Conservation (phyloP, 192 early-diverging fungal genomes). For the Coemansia sp. region DNA sequence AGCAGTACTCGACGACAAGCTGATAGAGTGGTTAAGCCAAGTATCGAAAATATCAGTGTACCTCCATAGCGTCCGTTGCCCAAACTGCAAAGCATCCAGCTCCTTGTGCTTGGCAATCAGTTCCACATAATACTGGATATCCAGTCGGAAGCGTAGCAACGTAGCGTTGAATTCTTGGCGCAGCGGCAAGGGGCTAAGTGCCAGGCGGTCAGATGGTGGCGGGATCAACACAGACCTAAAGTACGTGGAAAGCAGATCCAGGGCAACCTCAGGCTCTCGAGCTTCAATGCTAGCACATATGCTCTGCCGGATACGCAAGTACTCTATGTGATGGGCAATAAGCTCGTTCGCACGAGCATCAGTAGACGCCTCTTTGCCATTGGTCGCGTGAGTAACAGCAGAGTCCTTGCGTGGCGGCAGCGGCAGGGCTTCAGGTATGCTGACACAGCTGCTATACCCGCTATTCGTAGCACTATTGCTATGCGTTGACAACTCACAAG, state of each 20-base stretch:
- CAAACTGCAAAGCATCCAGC: slow-evolving; percentile 44
- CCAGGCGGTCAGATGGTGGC: slow-evolving; percentile 13
- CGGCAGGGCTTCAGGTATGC: neutral
- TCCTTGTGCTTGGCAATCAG: slow-evolving; percentile 39
- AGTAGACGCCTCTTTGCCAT: neutral
- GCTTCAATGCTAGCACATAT: slow-evolving; percentile 47
- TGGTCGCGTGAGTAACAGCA: neutral
- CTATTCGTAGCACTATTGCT: slow-evolving; percentile 1
- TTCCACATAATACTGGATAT: slow-evolving; percentile 52
- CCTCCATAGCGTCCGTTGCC: slow-evolving; percentile 38
- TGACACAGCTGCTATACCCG: slow-evolving; percentile 5
- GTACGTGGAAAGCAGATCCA: slow-evolving; percentile 47
- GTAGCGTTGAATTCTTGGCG: slow-evolving; percentile 40
- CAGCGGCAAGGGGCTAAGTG: slow-evolving; percentile 19
- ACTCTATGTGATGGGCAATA: slow-evolving; percentile 52
- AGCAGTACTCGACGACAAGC: neutral
- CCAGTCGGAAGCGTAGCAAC: slow-evolving; percentile 47
- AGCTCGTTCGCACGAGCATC: slow-evolving; percentile 29
- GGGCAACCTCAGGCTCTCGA: slow-evolving; percentile 43
- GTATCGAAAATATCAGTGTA: slow-evolving; percentile 47
- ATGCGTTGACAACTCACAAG: neutral
- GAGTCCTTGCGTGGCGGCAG: neutral
- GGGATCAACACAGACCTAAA: slow-evolving; percentile 47
- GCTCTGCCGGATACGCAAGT: slow-evolving; percentile 47
- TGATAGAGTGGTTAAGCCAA: slow-evolving; percentile 37